phyloP scores from a whole-genome alignment of 2,329 filamentous ascomycete genomes.

The Penicillium palitans region DNA sequence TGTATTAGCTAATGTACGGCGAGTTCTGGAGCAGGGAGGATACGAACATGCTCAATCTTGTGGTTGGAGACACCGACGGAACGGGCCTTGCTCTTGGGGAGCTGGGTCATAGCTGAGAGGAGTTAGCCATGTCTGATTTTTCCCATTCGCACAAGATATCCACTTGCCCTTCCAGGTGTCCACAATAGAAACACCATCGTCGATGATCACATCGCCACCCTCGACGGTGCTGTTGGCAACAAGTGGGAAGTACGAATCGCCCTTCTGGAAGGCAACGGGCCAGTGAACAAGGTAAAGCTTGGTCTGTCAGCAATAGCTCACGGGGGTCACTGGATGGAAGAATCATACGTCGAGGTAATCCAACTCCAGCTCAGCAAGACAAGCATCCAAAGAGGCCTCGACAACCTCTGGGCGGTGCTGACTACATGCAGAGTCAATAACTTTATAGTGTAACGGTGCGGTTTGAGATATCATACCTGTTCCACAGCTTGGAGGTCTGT shows the following conservation, averaged over 20 bases:
- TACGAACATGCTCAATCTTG: constrained; percentile 37
- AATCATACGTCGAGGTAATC: constrained; percentile 56
- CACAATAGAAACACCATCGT: constrained; percentile 43
- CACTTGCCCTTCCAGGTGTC: constrained; percentile 46
- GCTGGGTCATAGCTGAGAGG: constrained; percentile 43
- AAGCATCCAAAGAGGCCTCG: constrained; percentile 51
- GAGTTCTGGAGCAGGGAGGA: not conserved
- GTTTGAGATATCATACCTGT: constrained; percentile 31
- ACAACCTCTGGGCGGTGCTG: constrained; percentile 54
- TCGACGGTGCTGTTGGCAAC: constrained; percentile 38
- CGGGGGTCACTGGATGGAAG: constrained; percentile 11
- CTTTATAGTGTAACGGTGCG: too few relatives aligned
- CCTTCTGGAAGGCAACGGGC: constrained; percentile 44
- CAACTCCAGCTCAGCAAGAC: constrained; percentile 53
- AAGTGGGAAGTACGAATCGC: constrained; percentile 50
- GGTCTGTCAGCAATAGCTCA: constrained; percentile 2
- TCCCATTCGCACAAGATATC: too few relatives aligned
- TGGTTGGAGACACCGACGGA: constrained; percentile 48
- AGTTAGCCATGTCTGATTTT: not conserved
- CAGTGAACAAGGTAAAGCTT: constrained; percentile 49
- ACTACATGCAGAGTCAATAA: constrained; percentile 14
- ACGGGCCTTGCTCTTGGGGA: constrained; percentile 44
- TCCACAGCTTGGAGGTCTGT: constrained; percentile 63
- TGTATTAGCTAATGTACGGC: not conserved
- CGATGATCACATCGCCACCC: constrained; percentile 46